Conservation (phyloP, 2,329 filamentous ascomycete genomes). For the Tolypocladium sp. region DNA sequence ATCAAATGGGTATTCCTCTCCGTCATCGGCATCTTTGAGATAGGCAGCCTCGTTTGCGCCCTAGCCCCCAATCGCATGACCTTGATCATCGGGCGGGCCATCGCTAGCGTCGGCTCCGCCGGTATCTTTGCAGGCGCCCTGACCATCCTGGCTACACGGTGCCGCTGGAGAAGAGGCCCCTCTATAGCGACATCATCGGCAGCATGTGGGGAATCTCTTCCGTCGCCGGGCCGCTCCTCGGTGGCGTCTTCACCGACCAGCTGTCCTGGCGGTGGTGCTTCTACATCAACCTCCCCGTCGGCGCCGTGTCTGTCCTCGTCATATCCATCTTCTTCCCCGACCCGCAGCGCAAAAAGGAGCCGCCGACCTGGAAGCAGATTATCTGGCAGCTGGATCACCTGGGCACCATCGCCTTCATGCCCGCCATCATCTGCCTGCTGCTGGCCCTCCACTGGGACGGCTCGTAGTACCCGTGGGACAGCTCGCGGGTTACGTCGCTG, state of each 20-base stretch:
- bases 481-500: constrained; percentile 14
- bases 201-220: constrained; percentile 37
- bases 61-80: constrained; percentile 19
- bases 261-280: constrained; percentile 31
- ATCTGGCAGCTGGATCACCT: constrained; percentile 18
- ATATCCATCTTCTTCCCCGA: constrained; percentile 17
- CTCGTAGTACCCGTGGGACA: constrained; percentile 19
- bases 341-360: constrained; percentile 13
- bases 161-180: constrained; percentile 20
- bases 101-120: constrained; percentile 30
- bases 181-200: constrained; percentile 26
- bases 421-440: constrained; percentile 33
- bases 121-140: constrained; percentile 35
- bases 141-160: constrained; percentile 30
- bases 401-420: constrained; percentile 20
- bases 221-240: constrained; percentile 23
- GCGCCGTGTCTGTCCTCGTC: constrained; percentile 20
- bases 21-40: constrained; percentile 30
- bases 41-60: constrained; percentile 32
- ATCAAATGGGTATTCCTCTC: constrained; percentile 31
- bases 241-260: constrained; percentile 24
- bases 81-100: constrained; percentile 25
- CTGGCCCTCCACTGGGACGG: constrained; percentile 42
- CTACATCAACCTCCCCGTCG: constrained; percentile 31
- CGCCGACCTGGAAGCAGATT: constrained; percentile 13